phyloP scores from a whole-genome alignment of 139 green algal genomes.

The Auxenochlorella pyrenoidosa region DNA sequence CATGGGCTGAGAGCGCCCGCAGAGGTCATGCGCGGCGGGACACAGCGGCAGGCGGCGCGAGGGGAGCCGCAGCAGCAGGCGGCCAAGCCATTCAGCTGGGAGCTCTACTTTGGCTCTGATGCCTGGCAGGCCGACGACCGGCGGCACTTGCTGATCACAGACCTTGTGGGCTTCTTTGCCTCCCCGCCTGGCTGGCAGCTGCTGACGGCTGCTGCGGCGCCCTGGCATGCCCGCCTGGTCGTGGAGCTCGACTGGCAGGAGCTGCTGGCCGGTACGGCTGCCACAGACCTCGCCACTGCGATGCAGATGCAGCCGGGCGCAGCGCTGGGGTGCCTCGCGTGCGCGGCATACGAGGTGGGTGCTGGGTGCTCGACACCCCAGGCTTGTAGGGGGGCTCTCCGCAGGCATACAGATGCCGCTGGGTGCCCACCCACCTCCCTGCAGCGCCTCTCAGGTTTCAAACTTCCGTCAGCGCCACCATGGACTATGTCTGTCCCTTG shows the following conservation, averaged over 20 bases:
- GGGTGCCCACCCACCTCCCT: not conserved
- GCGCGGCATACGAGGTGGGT: conserved; percentile 63
- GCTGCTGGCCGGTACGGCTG: conserved; percentile 36
- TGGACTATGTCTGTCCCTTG: no score
- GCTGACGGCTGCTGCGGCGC: not conserved
- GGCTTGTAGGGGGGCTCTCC: not conserved
- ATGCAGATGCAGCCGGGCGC: conserved; percentile 65
- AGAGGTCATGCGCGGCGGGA: not conserved
- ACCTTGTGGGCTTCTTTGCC: conserved; percentile 45
- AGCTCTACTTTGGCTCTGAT: conserved; percentile 49
- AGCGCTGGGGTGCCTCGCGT: conserved; percentile 64
- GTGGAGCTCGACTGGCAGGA: conserved; percentile 51
- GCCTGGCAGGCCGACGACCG: conserved; percentile 53
- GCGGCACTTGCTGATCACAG: conserved; percentile 46
- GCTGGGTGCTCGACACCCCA: conserved; percentile 3
- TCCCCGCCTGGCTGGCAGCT: conserved; percentile 34
- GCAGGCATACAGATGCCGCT: not conserved
- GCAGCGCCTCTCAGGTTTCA: no score
- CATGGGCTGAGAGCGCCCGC: not conserved
- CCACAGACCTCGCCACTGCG: conserved; percentile 61
- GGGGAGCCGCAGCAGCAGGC: conserved; percentile 8
- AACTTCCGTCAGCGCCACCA: no score
- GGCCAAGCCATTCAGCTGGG: conserved; percentile 47
- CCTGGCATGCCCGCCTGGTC: not conserved
- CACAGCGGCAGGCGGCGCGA: not conserved